phyloP scores from a whole-genome alignment of 2,329 filamentous ascomycete genomes.

The Ceratocystis colombiana region DNA sequence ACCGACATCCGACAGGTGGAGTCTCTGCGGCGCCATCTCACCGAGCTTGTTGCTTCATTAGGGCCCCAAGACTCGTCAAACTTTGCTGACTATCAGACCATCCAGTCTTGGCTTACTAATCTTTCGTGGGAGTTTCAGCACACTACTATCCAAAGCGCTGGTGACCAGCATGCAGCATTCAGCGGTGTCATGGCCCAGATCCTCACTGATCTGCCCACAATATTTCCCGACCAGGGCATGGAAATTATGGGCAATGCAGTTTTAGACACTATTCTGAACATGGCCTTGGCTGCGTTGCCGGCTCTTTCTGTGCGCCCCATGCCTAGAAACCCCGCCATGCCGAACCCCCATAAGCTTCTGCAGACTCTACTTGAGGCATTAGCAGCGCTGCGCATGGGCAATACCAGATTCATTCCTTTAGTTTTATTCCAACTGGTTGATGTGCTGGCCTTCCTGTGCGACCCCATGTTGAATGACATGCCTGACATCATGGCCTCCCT shows the following conservation, averaged over 20 bases:
- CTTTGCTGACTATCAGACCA: constrained; percentile 43
- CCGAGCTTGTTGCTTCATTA: constrained; percentile 21
- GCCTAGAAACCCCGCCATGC: constrained; percentile 47
- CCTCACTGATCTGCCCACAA: constrained; percentile 54
- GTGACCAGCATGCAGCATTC: constrained; percentile 22
- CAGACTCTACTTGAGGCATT: constrained; percentile 58
- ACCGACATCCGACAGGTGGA: constrained; percentile 56
- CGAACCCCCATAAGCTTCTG: constrained; percentile 60
- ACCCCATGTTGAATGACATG: constrained; percentile 49
- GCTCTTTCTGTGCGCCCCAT: constrained; percentile 52
- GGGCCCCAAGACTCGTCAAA: constrained; percentile 32
- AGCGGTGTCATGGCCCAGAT: constrained; percentile 32
- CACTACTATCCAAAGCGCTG: constrained; percentile 20
- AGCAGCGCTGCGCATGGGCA: constrained; percentile 60
- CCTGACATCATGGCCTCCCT: constrained; percentile 47
- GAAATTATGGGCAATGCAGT: constrained; percentile 65
- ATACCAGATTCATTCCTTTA: constrained; percentile 66
- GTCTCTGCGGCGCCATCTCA: constrained; percentile 33
- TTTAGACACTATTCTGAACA: constrained; percentile 58
- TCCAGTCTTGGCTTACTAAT: constrained; percentile 54
- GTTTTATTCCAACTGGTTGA: constrained; percentile 67
- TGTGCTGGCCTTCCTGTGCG: constrained; percentile 52
- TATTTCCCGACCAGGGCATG: constrained; percentile 62
- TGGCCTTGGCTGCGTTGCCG: constrained; percentile 42
- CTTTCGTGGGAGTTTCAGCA: constrained; percentile 44